Conservation (phyloP, 2,329 filamentous ascomycete genomes). For the Apiospora sp. region DNA sequence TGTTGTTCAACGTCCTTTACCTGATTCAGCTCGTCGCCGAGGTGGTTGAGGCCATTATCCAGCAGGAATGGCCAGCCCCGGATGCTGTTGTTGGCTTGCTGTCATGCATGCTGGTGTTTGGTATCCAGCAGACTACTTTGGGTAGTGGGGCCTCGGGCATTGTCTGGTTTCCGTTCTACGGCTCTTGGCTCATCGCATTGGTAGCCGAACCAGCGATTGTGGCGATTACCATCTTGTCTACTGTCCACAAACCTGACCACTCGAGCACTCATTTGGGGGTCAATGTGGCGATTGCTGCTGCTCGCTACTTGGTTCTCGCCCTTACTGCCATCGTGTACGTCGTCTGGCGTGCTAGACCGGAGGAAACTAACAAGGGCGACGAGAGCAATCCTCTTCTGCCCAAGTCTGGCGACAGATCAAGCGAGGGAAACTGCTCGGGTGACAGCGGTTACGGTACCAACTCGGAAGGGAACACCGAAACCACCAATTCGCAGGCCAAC, state of each 20-base stretch:
- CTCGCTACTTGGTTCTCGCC: slow-evolving; percentile 45
- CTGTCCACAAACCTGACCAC: slow-evolving; percentile 29
- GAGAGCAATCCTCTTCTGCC: slow-evolving; percentile 67
- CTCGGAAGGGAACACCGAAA: slow-evolving; percentile 42
- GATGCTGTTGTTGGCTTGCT: slow-evolving; percentile 64
- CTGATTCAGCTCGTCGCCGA: slow-evolving; percentile 55
- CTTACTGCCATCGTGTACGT: slow-evolving; percentile 39
- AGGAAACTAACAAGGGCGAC: slow-evolving; percentile 48
- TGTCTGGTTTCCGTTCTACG: slow-evolving; percentile 70
- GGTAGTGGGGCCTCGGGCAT: slow-evolving; percentile 54
- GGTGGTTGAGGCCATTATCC: slow-evolving; percentile 45
- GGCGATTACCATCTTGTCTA: slow-evolving; percentile 44
- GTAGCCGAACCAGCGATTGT: slow-evolving; percentile 61
- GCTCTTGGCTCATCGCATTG: slow-evolving; percentile 67
- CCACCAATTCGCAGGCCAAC: slow-evolving; percentile 44
- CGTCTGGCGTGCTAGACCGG: slow-evolving; percentile 33
- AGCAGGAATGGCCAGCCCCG: slow-evolving; percentile 50
- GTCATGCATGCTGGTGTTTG: slow-evolving; percentile 70
- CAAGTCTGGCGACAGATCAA: slow-evolving; percentile 45
- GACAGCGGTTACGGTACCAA: slow-evolving; percentile 54
- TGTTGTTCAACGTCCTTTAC: slow-evolving; percentile 55
- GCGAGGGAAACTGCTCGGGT: slow-evolving; percentile 38
- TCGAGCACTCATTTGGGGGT: slow-evolving; percentile 34
- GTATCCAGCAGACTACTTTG: slow-evolving; percentile 64
- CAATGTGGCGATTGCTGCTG: slow-evolving; percentile 42